phyloP scores from a whole-genome alignment of 116 monocot genomes.

The Posidonia oceanica region DNA sequence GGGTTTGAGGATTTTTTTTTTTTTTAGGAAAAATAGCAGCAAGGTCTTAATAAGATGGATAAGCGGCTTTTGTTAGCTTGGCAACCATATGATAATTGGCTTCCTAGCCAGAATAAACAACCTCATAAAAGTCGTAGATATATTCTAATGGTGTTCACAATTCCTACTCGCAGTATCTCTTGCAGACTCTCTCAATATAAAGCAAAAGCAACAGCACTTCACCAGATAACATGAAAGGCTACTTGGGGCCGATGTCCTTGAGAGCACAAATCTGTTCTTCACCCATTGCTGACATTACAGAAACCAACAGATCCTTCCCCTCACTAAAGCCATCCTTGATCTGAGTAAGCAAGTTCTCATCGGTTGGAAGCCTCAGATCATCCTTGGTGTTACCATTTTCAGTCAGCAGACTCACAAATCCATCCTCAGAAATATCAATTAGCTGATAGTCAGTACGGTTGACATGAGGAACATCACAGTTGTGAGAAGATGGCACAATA shows the following conservation, averaged over 20 bases:
- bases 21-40: no score
- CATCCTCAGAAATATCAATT: no score
- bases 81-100: constrained; percentile 2
- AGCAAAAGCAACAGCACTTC: neutral
- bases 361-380: no score
- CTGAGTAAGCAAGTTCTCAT: no score
- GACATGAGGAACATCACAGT: no score
- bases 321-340: constrained; percentile 45
- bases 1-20: no score
- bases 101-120: neutral
- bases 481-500: no score
- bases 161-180: neutral
- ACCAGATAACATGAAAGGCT: neutral
- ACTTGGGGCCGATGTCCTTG: constrained; percentile 62
- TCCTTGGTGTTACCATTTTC: no score
- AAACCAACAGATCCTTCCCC: constrained; percentile 42
- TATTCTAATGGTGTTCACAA: neutral
- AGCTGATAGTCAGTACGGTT: no score
- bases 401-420: no score
- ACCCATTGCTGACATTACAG: constrained; percentile 53
- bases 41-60: no score
- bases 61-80: neutral
- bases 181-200: neutral
- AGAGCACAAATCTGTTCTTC: constrained; percentile 57
- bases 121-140: neutral